Evolutionary conservation across 1,139 yeast genomes (phyloP).

Genomic region (Debaryomyces nepalensis): DNA sequence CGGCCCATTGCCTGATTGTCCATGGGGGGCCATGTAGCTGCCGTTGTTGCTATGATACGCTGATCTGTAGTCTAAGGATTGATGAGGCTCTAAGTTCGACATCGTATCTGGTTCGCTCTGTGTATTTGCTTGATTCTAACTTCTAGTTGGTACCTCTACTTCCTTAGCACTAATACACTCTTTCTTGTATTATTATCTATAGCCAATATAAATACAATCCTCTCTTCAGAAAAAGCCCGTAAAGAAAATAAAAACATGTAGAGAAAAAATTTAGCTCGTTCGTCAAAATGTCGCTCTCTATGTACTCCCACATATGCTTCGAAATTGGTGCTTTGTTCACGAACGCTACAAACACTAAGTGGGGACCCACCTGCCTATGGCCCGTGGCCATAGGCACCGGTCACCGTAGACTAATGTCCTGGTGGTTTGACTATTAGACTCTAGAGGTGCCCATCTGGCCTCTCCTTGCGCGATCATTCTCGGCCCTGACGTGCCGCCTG

Average conservation of each 20-base stretch:
- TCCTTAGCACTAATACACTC: conserved; percentile 1
- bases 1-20: conserved; percentile 2
- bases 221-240: neutral
- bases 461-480: no score
- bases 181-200: conserved; percentile 6
- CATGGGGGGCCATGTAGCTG: conserved; percentile 9
- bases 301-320: neutral
- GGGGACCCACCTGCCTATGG: no score
- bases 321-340: no score
- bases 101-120: conserved; percentile 5
- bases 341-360: no score
- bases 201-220: neutral
- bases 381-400: no score
- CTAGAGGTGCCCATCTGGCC: no score
- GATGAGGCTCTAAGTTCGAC: conserved; percentile 18
- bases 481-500: no score
- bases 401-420: no score
- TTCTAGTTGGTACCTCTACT: conserved; percentile 1
- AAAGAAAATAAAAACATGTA: conserved; percentile 6
- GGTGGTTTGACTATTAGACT: no score
- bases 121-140: conserved; percentile 4
- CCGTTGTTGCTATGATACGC: conserved; percentile 14
- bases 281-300: conserved; percentile 1
- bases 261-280: conserved; percentile 6
- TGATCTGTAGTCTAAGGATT: conserved; percentile 16